phyloP scores from a whole-genome alignment of 345 rosid species.

The Ceriops tagal region DNA sequence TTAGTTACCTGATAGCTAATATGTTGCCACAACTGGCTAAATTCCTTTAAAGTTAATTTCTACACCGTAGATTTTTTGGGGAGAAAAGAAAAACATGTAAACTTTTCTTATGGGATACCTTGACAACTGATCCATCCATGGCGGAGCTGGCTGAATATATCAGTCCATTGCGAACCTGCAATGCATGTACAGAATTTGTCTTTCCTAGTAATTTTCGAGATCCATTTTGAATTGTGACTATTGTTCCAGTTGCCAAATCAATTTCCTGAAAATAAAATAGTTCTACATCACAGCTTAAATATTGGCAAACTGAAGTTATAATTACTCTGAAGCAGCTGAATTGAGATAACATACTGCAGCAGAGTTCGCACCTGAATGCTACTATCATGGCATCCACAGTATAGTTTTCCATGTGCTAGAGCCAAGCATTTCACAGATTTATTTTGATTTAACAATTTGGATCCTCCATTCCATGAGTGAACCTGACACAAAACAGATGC shows the following conservation, averaged over 20 bases:
- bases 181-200: conserved; percentile 45
- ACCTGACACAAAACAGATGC: conserved; percentile 30
- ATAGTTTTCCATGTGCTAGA: conserved; percentile 53
- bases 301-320: too few species aligned
- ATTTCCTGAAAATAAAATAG: conserved; percentile 45
- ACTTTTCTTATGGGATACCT: conserved; percentile 31
- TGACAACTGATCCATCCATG: conserved; percentile 53
- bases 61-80: too few species aligned
- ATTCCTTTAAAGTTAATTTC: too few species aligned
- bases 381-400: conserved; percentile 67
- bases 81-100: too few species aligned
- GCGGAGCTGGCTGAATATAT: conserved; percentile 55
- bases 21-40: too few species aligned
- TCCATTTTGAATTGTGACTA: conserved; percentile 49
- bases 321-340: neutral
- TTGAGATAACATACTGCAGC: neutral
- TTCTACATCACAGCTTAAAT: neutral
- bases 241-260: conserved; percentile 63
- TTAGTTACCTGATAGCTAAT: conserved; percentile 1
- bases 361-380: conserved; percentile 50
- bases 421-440: conserved; percentile 52
- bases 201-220: conserved; percentile 56
- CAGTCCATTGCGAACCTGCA: conserved; percentile 47
- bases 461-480: conserved; percentile 59
- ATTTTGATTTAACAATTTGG: conserved; percentile 43